Evolutionary conservation across 1,284 basidiomycete species (phyloP), one percentile per base, ranked within the genome.

Genomic region (Apiotrichum sp.): DNA sequence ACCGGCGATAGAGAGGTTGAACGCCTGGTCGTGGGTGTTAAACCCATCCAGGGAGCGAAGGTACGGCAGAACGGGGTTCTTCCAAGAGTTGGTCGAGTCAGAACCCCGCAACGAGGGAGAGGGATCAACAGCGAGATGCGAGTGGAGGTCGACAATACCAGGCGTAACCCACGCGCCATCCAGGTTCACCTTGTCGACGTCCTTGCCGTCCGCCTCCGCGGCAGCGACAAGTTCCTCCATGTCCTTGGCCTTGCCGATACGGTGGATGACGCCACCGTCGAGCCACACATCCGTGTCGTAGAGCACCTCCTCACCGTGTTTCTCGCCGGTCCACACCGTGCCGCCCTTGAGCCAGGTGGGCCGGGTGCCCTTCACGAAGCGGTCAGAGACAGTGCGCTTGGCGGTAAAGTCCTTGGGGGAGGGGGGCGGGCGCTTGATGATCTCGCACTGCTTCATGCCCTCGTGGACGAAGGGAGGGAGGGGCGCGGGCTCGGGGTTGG

Each of bases 281-380:
- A 81, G 64, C 36, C 76, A 69, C 7, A 82, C 61, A 32, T 72
- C 76, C 6, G 66, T 64, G 5, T 66, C 86, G 33, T 80, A 74
- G 16, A 88, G 70, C 39, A 87, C 75, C 63, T 86, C 83, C 16
- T 80, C 81, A 3, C 75, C 76, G 50, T 84, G 82, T 39, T 83
- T 73, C 46, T 80, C 81, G 16, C 89, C 89, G 0, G 87, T 90
- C 81, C 89, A 89, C 16, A 95, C 80, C 0, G 83, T 84, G 2
- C 84, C 88, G 70, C 93, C 91, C 69, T 80, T 80, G 63, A 93
- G 85, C 63, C 86, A 78, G 6, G 84, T 84, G 3, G 84, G 76
- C 41, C 80, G 80, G 0, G 86, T 86, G 3, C 84, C 85, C 29
- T 59, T 72, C 52, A 86, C 87, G 64, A 82, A 88, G 42, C 89